A percentile compares a stretch with the other conserved stretches of the same genome.
Evolutionary conservation across 495 filamentous ascomycete species (phyloP).

Genomic region (Podospora conica): DNA sequence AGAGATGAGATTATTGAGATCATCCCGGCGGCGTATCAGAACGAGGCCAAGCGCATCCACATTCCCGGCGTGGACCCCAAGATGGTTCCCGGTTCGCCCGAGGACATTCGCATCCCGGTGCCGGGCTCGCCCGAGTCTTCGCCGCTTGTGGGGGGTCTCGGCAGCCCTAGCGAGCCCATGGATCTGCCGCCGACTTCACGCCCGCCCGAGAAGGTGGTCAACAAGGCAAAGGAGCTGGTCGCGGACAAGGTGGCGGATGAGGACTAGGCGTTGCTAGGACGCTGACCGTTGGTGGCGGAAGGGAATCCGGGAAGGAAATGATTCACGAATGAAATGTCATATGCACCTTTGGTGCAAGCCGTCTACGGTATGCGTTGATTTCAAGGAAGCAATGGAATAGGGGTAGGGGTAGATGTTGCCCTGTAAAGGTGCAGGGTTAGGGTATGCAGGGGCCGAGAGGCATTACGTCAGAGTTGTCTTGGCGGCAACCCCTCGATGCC

Average conservation of each 20-base stretch:
- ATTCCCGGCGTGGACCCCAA: conserved; percentile 44
- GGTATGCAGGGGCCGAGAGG: background rate
- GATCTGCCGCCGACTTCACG: conserved; percentile 21
- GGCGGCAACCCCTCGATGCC: conserved; percentile 6
- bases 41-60: conserved; percentile 81
- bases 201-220: conserved; percentile 41
- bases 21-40: conserved; percentile 94
- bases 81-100: conserved; percentile 60
- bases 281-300: background rate
- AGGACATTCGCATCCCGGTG: conserved; percentile 79
- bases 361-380: background rate
- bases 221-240: conserved; percentile 39
- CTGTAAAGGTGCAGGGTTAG: background rate
- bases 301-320: background rate
- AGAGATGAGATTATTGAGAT: conserved; percentile 98
- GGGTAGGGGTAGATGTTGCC: background rate
- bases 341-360: background rate
- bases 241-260: conserved; percentile 44
- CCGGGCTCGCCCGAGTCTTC: conserved; percentile 35
- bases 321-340: background rate
- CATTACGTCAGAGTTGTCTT: conserved; percentile 7
- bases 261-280: conserved; percentile 23
- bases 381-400: background rate
- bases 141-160: conserved; percentile 28
- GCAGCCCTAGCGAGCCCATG: conserved; percentile 24